Evolutionary conservation across 805 yeast species (phyloP).

Genomic region (Nakazawaea wickerhamii): DNA sequence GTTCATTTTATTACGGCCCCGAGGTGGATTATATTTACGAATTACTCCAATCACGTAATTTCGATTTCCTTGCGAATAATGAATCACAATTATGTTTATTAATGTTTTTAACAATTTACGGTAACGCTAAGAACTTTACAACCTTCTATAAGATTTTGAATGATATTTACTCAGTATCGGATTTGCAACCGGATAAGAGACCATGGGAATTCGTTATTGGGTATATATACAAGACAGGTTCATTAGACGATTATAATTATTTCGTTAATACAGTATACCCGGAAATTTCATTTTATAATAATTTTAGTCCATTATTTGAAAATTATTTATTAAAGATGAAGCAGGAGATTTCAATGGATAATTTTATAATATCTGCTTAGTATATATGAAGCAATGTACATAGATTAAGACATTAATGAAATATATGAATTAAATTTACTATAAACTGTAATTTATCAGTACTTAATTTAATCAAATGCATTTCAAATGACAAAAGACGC

Average conservation of each 20-base stretch:
- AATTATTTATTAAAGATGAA: conserved; percentile 5
- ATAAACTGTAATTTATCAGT: too few relatives aligned
- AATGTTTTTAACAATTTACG: conserved; percentile 12
- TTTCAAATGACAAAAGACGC: too few relatives aligned
- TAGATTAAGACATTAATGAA: too few relatives aligned
- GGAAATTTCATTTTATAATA: not conserved
- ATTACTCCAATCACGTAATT: not conserved
- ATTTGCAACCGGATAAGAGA: conserved; percentile 3
- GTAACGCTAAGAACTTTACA: conserved; percentile 5
- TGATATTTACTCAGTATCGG: not conserved
- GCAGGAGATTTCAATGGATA: not conserved
- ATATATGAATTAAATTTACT: too few relatives aligned
- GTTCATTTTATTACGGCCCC: not conserved
- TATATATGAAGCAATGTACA: too few relatives aligned
- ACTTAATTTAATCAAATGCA: too few relatives aligned
- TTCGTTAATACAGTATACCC: conserved; percentile 11
- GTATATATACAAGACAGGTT: conserved; percentile 4
- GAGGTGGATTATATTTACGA: conserved; percentile 1
- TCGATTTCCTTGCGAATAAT: conserved; percentile 1
- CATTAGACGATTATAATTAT: not conserved
- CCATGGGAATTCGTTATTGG: conserved; percentile 13
- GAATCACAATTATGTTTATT: conserved; percentile 2
- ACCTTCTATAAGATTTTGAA: conserved; percentile 4
- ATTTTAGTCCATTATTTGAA: conserved; percentile 2
- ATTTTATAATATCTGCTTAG: not conserved